A percentile compares a stretch with the other conserved stretches of the same genome.
Conservation (phyloP, 2,329 filamentous ascomycete species). For the Ophiocordyceps camponoti-saundersi region DNA sequence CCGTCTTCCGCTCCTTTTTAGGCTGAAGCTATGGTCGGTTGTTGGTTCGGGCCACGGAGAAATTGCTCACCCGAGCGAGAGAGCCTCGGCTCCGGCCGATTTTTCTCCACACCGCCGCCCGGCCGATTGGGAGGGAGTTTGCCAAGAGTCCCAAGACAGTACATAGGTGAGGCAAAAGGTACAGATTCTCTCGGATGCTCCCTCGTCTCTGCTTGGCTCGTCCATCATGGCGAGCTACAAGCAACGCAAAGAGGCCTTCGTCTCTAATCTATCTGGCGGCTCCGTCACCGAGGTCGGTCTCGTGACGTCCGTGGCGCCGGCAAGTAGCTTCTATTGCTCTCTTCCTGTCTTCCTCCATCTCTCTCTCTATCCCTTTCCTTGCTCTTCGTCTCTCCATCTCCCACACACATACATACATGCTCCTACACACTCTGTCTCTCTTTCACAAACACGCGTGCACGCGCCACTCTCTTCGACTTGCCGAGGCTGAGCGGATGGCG, state of each 20-base stretch:
- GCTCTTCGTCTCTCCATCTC: no score
- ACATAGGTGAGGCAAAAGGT: no score
- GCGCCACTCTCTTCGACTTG: not conserved
- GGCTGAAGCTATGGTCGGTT: not conserved
- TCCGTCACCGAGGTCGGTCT: slow-evolving; percentile 71
- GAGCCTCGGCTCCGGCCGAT: no score
- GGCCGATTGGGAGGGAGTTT: no score
- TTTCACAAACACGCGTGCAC: not conserved
- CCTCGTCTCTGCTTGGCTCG: not conserved
- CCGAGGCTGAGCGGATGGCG: not conserved
- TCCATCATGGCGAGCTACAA: slow-evolving; percentile 49
- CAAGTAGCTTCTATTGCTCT: slow-evolving; percentile 25
- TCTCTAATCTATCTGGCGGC: slow-evolving; percentile 78
- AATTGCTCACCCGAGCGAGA: not conserved
- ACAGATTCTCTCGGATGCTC: no score
- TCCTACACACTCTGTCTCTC: no score
- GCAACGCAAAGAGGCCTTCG: slow-evolving; percentile 83
- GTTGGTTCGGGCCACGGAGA: not conserved
- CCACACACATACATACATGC: no score
- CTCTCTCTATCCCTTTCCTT: no score
- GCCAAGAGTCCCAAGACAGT: no score
- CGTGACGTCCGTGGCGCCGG: slow-evolving; percentile 72
- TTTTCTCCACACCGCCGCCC: no score
- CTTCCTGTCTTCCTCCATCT: no score
- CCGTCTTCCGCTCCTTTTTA: not conserved